These are phyloP conservation scores for Cystobasidium slooffiae DNA, from an alignment of 1,284 basidiomycete genomes.

Conservation along the genomic window DNA sequence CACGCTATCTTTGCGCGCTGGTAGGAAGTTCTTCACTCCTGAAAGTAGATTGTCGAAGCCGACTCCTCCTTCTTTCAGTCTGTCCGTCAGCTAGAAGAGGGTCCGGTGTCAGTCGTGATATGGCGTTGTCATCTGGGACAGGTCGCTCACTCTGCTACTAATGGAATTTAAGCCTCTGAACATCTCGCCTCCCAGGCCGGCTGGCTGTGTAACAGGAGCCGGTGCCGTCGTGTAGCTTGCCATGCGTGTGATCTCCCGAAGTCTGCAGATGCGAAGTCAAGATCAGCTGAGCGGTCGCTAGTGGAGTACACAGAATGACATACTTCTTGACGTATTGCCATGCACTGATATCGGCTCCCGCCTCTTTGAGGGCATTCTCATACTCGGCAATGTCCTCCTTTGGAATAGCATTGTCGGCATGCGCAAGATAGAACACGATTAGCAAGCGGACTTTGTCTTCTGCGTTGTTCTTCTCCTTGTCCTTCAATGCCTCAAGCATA, in stretches of 20 bases:
- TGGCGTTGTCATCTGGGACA: neutral
- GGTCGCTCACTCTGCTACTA: slow-evolving; percentile 74
- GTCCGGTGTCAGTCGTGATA: neutral
- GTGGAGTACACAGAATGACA: slow-evolving; percentile 44
- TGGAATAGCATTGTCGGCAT: slow-evolving; percentile 74
- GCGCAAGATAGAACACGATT: slow-evolving; percentile 89
- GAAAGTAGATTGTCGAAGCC: slow-evolving; percentile 90
- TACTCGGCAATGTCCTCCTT: slow-evolving; percentile 87
- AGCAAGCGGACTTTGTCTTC: slow-evolving; percentile 91
- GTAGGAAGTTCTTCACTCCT: slow-evolving; percentile 97
- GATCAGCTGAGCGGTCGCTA: neutral
- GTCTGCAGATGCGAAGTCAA: slow-evolving; percentile 55
- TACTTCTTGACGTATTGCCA: slow-evolving; percentile 88
- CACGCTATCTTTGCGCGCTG: slow-evolving; percentile 89
- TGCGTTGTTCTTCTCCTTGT: slow-evolving; percentile 68
- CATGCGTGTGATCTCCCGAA: slow-evolving; percentile 89
- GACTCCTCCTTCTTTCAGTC: slow-evolving; percentile 85
- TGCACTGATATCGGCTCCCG: slow-evolving; percentile 78
- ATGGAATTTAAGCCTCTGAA: slow-evolving; percentile 91
- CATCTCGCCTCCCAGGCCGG: slow-evolving; percentile 65
- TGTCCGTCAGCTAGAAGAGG: slow-evolving; percentile 74
- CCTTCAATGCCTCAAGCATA: slow-evolving; percentile 79
- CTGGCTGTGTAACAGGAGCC: slow-evolving; percentile 59
- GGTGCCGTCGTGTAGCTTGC: slow-evolving; percentile 82
- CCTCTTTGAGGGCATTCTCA: slow-evolving; percentile 79